Evolutionary conservation across 2,329 filamentous ascomycete species (phyloP).

Genomic region (Gnomoniopsis smithogilvyi): DNA sequence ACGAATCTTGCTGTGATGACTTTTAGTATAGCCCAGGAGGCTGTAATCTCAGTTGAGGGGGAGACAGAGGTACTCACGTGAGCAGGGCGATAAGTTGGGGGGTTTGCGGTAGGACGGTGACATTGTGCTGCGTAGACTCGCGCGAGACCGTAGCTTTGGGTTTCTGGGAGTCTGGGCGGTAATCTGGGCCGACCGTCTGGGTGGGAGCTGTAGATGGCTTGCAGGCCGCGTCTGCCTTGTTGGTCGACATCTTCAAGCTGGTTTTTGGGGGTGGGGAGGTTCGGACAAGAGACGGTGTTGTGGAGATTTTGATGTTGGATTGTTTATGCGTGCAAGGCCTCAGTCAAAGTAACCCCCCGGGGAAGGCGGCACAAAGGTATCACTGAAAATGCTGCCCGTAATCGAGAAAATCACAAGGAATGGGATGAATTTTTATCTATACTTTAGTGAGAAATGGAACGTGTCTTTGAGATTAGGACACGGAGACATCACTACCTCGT

Average conservation of each 20-base stretch:
- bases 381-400: not conserved
- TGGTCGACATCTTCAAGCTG: conserved; percentile 12
- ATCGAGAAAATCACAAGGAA: not conserved
- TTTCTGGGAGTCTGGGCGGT: conserved; percentile 72
- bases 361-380: not conserved
- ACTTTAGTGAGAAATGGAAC: too few species aligned
- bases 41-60: not conserved
- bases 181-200: conserved; percentile 75
- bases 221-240: conserved; percentile 5
- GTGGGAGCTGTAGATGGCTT: conserved; percentile 33
- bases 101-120: conserved; percentile 86
- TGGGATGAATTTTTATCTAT: too few species aligned
- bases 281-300: not conserved
- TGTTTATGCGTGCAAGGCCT: conserved; percentile 8
- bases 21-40: conserved; percentile 3
- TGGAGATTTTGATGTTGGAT: conserved; percentile 14
- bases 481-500: too few species aligned
- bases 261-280: not conserved
- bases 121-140: conserved; percentile 76
- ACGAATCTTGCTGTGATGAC: conserved; percentile 77
- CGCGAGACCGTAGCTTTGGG: conserved; percentile 87
- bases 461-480: not conserved
- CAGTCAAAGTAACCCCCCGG: conserved; percentile 5
- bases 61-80: conserved; percentile 66
- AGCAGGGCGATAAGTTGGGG: conserved; percentile 95